Evolutionary conservation across 768 basidiomycete genomes (phyloP).

Genomic region (Hericium erinaceus): DNA sequence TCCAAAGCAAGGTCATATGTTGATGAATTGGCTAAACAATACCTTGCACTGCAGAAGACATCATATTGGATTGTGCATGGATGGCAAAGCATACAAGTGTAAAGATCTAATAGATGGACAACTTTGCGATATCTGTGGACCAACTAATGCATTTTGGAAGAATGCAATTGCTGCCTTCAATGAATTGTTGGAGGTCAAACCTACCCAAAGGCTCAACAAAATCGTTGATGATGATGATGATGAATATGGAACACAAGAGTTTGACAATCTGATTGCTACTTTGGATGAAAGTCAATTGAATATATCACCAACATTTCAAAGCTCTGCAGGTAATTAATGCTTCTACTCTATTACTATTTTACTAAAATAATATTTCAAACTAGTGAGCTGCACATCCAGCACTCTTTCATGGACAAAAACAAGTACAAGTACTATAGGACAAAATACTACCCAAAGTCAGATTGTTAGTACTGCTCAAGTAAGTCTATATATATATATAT

Average conservation of each 20-base stretch:
- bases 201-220: background rate
- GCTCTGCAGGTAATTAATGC: background rate
- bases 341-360: background rate
- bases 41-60: background rate
- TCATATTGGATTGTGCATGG: background rate
- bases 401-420: too few relatives aligned
- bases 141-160: background rate
- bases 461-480: too few relatives aligned
- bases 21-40: background rate
- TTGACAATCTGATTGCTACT: background rate
- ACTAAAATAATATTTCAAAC: background rate
- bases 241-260: background rate
- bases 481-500: too few relatives aligned
- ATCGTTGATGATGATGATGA: background rate
- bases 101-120: background rate
- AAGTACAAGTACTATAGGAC: too few relatives aligned
- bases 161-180: background rate
- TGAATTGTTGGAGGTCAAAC: background rate
- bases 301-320: background rate
- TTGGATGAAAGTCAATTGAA: background rate
- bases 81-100: background rate
- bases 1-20: background rate
- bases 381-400: too few relatives aligned
- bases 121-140: background rate
- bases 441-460: too few relatives aligned